phyloP scores from a whole-genome alignment of 441 rosid genomes.

The Gossypium trilobum region DNA sequence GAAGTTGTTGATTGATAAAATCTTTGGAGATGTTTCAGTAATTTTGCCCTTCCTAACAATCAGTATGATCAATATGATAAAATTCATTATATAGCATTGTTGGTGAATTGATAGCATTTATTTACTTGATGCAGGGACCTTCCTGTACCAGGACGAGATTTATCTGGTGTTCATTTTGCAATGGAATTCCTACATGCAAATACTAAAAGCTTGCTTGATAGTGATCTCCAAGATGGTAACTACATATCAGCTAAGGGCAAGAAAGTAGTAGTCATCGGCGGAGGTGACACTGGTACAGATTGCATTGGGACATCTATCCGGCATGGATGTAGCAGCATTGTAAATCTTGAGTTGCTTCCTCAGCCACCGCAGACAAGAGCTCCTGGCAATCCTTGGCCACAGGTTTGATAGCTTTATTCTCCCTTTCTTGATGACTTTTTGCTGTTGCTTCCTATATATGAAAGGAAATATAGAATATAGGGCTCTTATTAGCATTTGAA shows the following conservation, averaged over 20 bases:
- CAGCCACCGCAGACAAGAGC: slow-evolving; percentile 82
- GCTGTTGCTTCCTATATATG: neutral
- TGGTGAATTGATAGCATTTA: slow-evolving; percentile 4
- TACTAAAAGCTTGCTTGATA: slow-evolving; percentile 95
- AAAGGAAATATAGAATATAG: neutral
- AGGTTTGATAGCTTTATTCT: slow-evolving; percentile 40
- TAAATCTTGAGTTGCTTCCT: slow-evolving; percentile 92
- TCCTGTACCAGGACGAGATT: slow-evolving; percentile 83
- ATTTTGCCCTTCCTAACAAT: neutral
- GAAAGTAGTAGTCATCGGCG: slow-evolving; percentile 96
- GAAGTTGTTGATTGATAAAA: neutral
- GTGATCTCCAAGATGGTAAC: slow-evolving; percentile 70
- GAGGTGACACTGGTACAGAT: slow-evolving; percentile 99
- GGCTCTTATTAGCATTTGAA: neutral
- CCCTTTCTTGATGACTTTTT: neutral
- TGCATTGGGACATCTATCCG: slow-evolving; percentile 98
- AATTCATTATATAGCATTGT: neutral
- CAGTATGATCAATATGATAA: neutral
- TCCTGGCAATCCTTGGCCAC: slow-evolving; percentile 99
- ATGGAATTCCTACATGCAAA: slow-evolving; percentile 97
- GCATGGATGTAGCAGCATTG: slow-evolving; percentile 74
- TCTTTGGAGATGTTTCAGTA: neutral
- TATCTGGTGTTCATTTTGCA: slow-evolving; percentile 87
- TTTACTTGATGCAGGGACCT: slow-evolving; percentile 68
- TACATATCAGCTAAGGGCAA: slow-evolving; percentile 89